These are phyloP conservation scores for Triticum urartu DNA, from an alignment of 176 grass and related monocot genomes.

Conservation along the genomic window DNA sequence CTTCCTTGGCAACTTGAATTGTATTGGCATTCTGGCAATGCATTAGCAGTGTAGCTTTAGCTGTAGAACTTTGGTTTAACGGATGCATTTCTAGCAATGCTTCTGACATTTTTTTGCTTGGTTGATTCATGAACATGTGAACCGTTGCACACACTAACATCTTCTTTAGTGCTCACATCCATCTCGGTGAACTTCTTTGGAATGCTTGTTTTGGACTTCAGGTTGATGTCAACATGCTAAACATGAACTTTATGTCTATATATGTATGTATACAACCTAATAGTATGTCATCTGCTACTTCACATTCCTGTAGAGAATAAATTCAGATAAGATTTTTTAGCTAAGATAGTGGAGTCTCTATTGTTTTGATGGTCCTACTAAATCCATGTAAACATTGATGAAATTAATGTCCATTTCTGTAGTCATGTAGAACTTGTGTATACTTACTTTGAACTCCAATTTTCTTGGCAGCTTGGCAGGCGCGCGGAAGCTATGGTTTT, in stretches of 20 bases:
- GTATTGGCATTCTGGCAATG: not conserved
- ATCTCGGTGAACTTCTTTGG: not conserved
- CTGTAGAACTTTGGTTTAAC: not conserved
- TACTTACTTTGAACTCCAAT: not conserved
- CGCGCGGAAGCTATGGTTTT: conserved; percentile 83
- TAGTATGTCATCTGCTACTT: not conserved
- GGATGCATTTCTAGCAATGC: not conserved
- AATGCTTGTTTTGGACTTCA: not conserved
- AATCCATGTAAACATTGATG: not conserved
- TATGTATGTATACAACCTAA: not conserved
- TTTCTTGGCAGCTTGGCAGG: conserved; percentile 68
- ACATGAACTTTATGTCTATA: not conserved
- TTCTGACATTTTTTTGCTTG: conserved; percentile 9
- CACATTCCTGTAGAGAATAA: not conserved
- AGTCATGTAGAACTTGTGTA: not conserved
- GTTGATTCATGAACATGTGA: not conserved
- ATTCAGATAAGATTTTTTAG: not conserved
- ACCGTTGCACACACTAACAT: not conserved
- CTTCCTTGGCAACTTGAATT: not conserved
- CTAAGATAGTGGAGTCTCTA: conserved; percentile 5
- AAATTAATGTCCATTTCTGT: not conserved
- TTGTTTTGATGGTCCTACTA: conserved; percentile 2
- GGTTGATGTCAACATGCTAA: conserved; percentile 5
- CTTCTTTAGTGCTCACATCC: not conserved
- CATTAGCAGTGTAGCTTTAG: not conserved